Evolutionary conservation across 2,329 filamentous ascomycete genomes (phyloP).

Genomic region (Pseudopyrenochaeta lycopersici): DNA sequence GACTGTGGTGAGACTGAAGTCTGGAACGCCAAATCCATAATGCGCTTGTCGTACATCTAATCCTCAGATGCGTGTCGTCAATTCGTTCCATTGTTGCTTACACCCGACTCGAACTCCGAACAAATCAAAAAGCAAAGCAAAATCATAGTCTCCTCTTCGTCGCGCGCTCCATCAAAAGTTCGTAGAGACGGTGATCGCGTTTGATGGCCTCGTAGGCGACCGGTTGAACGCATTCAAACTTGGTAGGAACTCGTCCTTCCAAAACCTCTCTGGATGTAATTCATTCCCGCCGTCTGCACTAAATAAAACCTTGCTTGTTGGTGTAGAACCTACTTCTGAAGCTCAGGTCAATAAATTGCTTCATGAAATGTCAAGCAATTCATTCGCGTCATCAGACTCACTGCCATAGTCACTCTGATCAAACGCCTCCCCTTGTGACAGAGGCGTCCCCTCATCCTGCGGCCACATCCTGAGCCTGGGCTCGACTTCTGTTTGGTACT

Average conservation of each 20-base stretch:
- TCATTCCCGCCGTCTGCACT: not conserved
- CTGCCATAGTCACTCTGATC: conserved; percentile 50
- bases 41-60: not conserved
- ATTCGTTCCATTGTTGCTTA: not conserved
- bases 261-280: not conserved
- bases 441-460: conserved; percentile 38
- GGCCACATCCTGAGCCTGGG: conserved; percentile 33
- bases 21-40: conserved; percentile 2
- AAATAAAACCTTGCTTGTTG: not conserved
- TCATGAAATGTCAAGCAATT: conserved; percentile 26
- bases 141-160: not conserved
- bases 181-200: not conserved
- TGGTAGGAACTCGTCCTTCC: not conserved
- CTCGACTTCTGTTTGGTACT: conserved; percentile 34
- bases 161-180: conserved; percentile 3
- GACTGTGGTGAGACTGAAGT: conserved; percentile 2
- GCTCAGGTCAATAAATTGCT: not conserved
- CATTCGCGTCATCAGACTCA: conserved; percentile 42
- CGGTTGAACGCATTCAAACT: not conserved
- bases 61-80: not conserved
- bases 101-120: not conserved
- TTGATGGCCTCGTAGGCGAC: not conserved
- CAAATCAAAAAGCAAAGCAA: not conserved
- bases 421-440: conserved; percentile 41
- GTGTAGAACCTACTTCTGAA: not conserved